phyloP scores from a whole-genome alignment of 176 grass and related monocot species.

The Rhynchospora breviuscula region DNA sequence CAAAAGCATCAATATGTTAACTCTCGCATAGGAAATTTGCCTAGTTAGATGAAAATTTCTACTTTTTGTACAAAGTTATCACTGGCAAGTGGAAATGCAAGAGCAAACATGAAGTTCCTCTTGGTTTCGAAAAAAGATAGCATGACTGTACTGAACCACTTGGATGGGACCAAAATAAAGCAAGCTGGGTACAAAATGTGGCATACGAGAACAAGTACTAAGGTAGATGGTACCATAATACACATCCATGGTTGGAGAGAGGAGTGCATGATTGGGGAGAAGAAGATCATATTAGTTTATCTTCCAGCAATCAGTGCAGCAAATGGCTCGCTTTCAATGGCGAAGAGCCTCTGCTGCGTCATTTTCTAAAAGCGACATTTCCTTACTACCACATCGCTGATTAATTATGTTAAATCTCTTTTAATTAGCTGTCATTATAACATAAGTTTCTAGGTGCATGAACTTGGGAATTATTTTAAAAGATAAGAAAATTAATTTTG shows the following conservation, averaged over 20 bases:
- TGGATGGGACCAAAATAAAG: slow-evolving; percentile 31
- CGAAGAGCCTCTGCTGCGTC: slow-evolving; percentile 3
- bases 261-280: slow-evolving; percentile 22
- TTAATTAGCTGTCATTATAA: not conserved
- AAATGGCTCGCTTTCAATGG: not conserved
- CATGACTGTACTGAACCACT: slow-evolving; percentile 1
- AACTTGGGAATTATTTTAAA: not conserved
- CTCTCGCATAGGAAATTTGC: not conserved
- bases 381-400: not conserved
- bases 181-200: slow-evolving; percentile 16
- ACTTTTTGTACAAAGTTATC: not conserved
- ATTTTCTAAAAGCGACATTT: slow-evolving; percentile 19
- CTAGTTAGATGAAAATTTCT: not conserved
- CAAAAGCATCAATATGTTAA: not conserved
- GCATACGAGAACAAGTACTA: slow-evolving; percentile 21
- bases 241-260: slow-evolving; percentile 12
- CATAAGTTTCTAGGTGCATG: not conserved
- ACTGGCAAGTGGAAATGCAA: not conserved
- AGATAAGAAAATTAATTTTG: not conserved
- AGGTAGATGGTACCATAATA: slow-evolving; percentile 25
- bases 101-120: slow-evolving; percentile 9
- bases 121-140: not conserved
- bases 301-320: slow-evolving; percentile 5
- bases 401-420: slow-evolving; percentile 18
- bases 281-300: slow-evolving; percentile 18